Percentiles rank a stretch among this genome's conserved stretches.
These are phyloP conservation scores for Leccinum subtestaceum DNA, from an alignment of 768 basidiomycete genomes.

Conservation along the genomic window DNA sequence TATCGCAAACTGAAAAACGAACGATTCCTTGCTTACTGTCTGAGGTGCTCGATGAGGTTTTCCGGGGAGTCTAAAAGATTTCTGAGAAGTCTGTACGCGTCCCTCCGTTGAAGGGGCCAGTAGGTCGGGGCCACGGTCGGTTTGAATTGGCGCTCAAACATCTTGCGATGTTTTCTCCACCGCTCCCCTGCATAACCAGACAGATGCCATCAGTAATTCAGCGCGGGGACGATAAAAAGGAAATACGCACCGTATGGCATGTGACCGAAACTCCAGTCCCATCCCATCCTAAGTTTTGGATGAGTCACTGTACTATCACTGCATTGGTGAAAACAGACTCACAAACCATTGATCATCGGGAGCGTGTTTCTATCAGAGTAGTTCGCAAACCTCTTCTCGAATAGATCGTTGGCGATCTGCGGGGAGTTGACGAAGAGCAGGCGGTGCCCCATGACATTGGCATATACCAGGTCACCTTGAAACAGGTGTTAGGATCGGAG, in stretches of 20 bases:
- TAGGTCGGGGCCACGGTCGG: slow-evolving; percentile 40
- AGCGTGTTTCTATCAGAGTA: slow-evolving; percentile 53
- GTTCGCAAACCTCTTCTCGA: slow-evolving; percentile 53
- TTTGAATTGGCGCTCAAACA: slow-evolving; percentile 53
- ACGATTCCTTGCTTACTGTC: slow-evolving; percentile 38
- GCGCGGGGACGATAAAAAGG: background rate
- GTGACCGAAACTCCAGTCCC: slow-evolving; percentile 53
- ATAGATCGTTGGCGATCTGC: slow-evolving; percentile 48
- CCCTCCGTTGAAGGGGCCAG: slow-evolving; percentile 45
- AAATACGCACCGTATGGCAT: slow-evolving; percentile 45
- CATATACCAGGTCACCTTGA: slow-evolving; percentile 51
- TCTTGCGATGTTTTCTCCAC: slow-evolving; percentile 51
- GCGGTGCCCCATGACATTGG: slow-evolving; percentile 49
- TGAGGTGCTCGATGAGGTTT: slow-evolving; percentile 46
- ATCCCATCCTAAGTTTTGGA: slow-evolving; percentile 39
- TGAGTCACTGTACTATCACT: background rate
- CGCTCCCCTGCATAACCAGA: slow-evolving; percentile 39
- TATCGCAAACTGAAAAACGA: background rate
- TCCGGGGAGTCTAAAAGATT: slow-evolving; percentile 42
- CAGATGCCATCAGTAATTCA: background rate
- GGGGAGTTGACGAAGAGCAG: slow-evolving; percentile 48
- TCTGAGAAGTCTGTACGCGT: slow-evolving; percentile 45
- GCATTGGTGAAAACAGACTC: slow-evolving; percentile 7
- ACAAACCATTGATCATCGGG: slow-evolving; percentile 52
- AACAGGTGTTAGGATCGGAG: background rate